A percentile compares a stretch with the other conserved stretches of the same genome.
Conservation (phyloP, 495 filamentous ascomycete species). For the Aspergillus coremiiformis region DNA sequence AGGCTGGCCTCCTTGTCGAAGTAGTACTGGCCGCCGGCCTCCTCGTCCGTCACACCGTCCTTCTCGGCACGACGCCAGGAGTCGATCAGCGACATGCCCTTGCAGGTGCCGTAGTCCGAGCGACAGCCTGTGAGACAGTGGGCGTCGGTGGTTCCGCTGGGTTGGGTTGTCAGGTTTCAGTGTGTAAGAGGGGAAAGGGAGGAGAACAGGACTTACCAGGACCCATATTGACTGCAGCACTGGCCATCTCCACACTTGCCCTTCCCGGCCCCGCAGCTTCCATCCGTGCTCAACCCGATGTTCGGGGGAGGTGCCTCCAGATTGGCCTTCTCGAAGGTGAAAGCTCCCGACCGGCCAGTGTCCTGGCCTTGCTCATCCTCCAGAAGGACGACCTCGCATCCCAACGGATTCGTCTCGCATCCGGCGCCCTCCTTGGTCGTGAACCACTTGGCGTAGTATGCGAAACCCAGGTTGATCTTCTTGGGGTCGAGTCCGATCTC, state of each 20-base stretch:
- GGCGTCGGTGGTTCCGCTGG: slow-evolving; percentile 25
- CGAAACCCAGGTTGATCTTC: slow-evolving; percentile 65
- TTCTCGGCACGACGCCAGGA: slow-evolving; percentile 44
- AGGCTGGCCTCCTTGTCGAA: slow-evolving; percentile 52
- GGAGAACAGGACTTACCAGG: slow-evolving; percentile 31
- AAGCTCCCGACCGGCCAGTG: slow-evolving; percentile 52
- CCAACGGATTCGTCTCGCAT: slow-evolving; percentile 44
- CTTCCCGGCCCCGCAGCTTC: slow-evolving; percentile 26
- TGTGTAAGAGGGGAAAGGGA: neutral
- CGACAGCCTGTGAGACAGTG: slow-evolving; percentile 34
- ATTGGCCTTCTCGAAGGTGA: slow-evolving; percentile 47
- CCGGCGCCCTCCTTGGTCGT: slow-evolving; percentile 45
- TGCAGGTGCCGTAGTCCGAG: slow-evolving; percentile 39
- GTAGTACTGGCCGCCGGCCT: slow-evolving; percentile 60
- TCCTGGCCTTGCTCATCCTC: slow-evolving; percentile 61
- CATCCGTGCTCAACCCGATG: slow-evolving; percentile 39
- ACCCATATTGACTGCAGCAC: slow-evolving; percentile 34
- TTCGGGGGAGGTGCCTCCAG: slow-evolving; percentile 41
- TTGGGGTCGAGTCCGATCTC: slow-evolving; percentile 46
- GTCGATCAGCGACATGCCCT: slow-evolving; percentile 30
- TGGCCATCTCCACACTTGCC: slow-evolving; percentile 27
- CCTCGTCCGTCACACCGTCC: slow-evolving; percentile 49
- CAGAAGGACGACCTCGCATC: slow-evolving; percentile 54
- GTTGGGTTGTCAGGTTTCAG: neutral
- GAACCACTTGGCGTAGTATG: slow-evolving; percentile 71